phyloP scores from a whole-genome alignment of 306 rosid species.

The Begonia masoniana region DNA sequence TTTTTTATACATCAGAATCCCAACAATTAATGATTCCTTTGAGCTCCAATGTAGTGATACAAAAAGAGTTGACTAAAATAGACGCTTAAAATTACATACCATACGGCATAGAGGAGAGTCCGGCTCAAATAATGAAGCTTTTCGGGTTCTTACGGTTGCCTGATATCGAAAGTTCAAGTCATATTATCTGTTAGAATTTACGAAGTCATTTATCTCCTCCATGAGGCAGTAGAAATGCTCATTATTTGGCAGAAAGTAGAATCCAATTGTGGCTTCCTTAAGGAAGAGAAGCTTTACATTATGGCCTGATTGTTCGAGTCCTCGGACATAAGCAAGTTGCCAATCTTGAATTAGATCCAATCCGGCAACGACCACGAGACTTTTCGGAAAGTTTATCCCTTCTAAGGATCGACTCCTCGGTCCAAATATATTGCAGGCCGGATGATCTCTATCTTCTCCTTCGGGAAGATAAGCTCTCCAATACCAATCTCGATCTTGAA shows the following conservation, averaged over 20 bases:
- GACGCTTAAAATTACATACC: too few species aligned
- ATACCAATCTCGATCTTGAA: conserved; percentile 78
- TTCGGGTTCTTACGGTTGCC: too few species aligned
- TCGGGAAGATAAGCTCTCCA: conserved; percentile 92
- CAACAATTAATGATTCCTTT: too few species aligned
- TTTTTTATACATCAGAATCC: too few species aligned
- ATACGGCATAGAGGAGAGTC: too few species aligned
- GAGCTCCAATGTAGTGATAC: too few species aligned
- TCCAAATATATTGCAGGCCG: conserved; percentile 80
- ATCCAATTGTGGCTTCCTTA: conserved; percentile 73
- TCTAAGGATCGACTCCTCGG: conserved; percentile 40
- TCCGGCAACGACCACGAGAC: conserved; percentile 84
- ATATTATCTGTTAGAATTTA: conserved; percentile 24
- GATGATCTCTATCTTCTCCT: conserved; percentile 80
- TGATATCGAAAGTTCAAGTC: too few species aligned
- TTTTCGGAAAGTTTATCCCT: conserved; percentile 56
- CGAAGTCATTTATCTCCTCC: conserved; percentile 72
- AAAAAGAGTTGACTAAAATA: too few species aligned
- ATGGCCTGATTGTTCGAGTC: conserved; percentile 58
- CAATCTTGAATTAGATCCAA: conserved; percentile 83
- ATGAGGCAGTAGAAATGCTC: conserved; percentile 59
- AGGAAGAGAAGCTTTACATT: conserved; percentile 45
- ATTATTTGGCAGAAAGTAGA: conserved; percentile 75
- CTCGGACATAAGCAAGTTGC: conserved; percentile 71
- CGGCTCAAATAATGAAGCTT: too few species aligned